These are phyloP conservation scores for Saccharomycopsis fodiens DNA, from an alignment of 805 yeast genomes.

Conservation along the genomic window DNA sequence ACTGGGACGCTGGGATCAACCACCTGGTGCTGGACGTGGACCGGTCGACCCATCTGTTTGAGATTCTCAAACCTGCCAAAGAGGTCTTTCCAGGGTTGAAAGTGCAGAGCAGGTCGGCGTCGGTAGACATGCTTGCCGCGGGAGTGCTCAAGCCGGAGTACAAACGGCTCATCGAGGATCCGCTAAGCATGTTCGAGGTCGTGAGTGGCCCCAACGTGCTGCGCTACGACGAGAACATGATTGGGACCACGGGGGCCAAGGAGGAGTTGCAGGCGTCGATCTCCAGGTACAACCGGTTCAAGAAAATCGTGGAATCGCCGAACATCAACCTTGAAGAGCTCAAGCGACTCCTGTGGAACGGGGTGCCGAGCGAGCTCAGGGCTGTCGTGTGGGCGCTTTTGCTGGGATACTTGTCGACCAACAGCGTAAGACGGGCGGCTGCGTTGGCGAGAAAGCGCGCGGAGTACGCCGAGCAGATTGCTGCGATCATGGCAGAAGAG, in stretches of 20 bases:
- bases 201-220: slow-evolving; percentile 36
- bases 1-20: slow-evolving; percentile 81
- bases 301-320: slow-evolving; percentile 43
- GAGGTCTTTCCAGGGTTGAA: background rate
- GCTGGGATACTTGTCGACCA: slow-evolving; percentile 85
- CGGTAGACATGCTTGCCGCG: background rate
- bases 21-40: slow-evolving; percentile 20
- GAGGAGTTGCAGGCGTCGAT: slow-evolving; percentile 52
- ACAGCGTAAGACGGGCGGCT: slow-evolving; percentile 62
- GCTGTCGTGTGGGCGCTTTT: slow-evolving; percentile 85
- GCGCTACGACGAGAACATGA: slow-evolving; percentile 27
- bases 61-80: background rate
- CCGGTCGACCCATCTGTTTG: background rate
- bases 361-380: slow-evolving; percentile 75
- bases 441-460: slow-evolving; percentile 73
- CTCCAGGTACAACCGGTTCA: slow-evolving; percentile 60
- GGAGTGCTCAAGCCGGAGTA: slow-evolving; percentile 7
- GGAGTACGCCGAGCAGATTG: slow-evolving; percentile 71
- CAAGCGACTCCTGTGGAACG: slow-evolving; percentile 85
- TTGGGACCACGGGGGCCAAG: slow-evolving; percentile 36
- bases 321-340: slow-evolving; percentile 57
- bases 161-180: slow-evolving; percentile 23
- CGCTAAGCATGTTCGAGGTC: slow-evolving; percentile 31
- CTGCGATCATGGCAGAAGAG: slow-evolving; percentile 38
- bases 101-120: background rate